Base-by-base conservation (phyloP, 441 rosid species). In the Kokia cookei region DNA sequence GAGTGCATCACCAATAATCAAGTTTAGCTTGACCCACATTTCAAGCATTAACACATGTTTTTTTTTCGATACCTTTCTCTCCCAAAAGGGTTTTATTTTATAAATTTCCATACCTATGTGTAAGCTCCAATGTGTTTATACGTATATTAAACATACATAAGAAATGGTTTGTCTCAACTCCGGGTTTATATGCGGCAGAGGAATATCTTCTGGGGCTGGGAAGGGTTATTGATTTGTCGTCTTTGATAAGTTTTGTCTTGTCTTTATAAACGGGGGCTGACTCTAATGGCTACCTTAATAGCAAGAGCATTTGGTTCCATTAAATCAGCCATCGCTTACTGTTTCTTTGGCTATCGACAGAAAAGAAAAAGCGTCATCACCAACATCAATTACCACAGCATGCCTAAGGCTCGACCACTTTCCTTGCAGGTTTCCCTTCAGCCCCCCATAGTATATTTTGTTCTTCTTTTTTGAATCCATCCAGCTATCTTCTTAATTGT, bases 371-470 rank as follows among this genome's bases (percentile, higher is more conserved):
- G 74, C 58, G 67, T 67, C 82, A 58, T 66, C 85, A 76, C 26
- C 71, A 61, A 63, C 75, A 14, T 47, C 81, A 82, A 19, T 69
- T 60, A 65, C 80, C 73, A 74, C 80, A 42, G 29, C 91, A 90
- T 87, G 95, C 87, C 90, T n/a, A 87, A 75, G 88, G 79, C 86
- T 29, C 90, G 84, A 67, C 94, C 92, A 69, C 90, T 89, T 83
- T 88, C 97, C 78, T 82, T 91, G 86, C 97, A 94, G 95, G 98
- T 91, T 91, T 82, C 32, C 71, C 80, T 77, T 74, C 76, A 53
- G 73, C 63, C 50, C 58, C 11, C 27, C 7, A 72, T 32, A 26
- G 5, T 14, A 22, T 40, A 70, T 70, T 40, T 72, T 17, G 42
- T 51, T 67, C 19, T 58, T 29, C 58, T 17, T 29, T 27, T 24